phyloP scores from a whole-genome alignment of 106 monocot genomes.

The Dendrobium officinale region DNA sequence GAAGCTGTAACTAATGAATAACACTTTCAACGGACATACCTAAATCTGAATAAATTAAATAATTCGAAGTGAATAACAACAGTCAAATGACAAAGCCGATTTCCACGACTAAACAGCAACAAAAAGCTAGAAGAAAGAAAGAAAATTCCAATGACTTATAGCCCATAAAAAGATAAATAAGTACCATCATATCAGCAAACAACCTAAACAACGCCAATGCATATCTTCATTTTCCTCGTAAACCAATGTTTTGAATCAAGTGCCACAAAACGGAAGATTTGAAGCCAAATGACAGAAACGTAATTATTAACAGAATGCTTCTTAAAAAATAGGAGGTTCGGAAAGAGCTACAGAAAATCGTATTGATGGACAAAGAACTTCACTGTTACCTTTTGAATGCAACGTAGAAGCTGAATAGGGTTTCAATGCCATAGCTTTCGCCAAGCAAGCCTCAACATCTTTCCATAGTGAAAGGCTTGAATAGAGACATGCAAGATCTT shows the following conservation, averaged over 20 bases:
- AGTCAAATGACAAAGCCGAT: background rate
- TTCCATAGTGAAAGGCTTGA: constrained; percentile 77
- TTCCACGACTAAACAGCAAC: background rate
- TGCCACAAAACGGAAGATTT: background rate
- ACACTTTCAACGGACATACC: background rate
- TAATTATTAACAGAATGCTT: background rate
- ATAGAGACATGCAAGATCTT: constrained; percentile 82
- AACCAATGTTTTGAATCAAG: background rate
- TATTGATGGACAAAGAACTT: background rate
- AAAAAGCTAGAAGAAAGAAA: background rate
- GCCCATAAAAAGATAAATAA: background rate
- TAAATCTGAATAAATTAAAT: background rate
- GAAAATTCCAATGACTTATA: background rate
- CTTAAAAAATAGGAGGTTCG: background rate
- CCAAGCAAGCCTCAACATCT: constrained; percentile 83
- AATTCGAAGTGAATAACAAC: background rate
- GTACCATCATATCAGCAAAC: background rate
- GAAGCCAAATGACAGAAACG: background rate
- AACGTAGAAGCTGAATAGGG: constrained; percentile 59
- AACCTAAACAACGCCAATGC: background rate
- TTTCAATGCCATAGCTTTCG: constrained; percentile 63
- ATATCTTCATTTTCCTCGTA: background rate
- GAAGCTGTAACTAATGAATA: background rate
- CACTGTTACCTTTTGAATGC: constrained; percentile 59
- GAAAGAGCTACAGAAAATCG: background rate